Percentiles rank a stretch among this genome's conserved stretches.
These are phyloP conservation scores for Pouteria campechiana DNA, from an alignment of 179 eudicot genomes.

Conservation along the genomic window DNA sequence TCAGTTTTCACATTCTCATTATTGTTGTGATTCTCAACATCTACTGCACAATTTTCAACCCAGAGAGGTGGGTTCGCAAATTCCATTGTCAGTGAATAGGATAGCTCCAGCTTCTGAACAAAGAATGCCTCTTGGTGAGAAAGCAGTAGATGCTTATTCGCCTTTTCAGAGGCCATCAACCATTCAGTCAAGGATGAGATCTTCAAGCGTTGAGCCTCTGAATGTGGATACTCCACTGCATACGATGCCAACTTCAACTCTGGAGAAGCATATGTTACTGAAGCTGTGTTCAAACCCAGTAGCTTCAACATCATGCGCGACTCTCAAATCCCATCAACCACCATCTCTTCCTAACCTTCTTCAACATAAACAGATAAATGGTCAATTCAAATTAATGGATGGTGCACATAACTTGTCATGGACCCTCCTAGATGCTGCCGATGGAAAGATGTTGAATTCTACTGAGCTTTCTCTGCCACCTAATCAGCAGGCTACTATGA, in stretches of 20 bases:
- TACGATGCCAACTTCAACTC: constrained; percentile 16
- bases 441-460: constrained; percentile 14
- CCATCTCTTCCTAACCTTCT: constrained; percentile 24
- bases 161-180: constrained; percentile 9
- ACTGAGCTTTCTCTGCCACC: constrained; percentile 23
- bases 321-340: constrained; percentile 16
- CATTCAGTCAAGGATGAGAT: constrained; percentile 14
- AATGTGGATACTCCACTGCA: constrained; percentile 22
- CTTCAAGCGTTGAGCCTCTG: constrained; percentile 20
- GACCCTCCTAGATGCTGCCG: constrained; percentile 24
- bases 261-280: too few relatives aligned
- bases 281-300: too few relatives aligned
- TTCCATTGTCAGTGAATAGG: too few relatives aligned
- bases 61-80: constrained; percentile 23
- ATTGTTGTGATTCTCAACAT: constrained; percentile 36
- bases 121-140: constrained; percentile 24
- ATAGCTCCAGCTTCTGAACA: constrained; percentile 28
- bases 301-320: constrained; percentile 23
- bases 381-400: constrained; percentile 24
- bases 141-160: constrained; percentile 14
- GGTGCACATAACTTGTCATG: constrained; percentile 13
- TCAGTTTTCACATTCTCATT: constrained; percentile 18
- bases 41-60: constrained; percentile 15
- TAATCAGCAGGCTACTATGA: constrained; percentile 17
- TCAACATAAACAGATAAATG: constrained; percentile 26